Conservation (phyloP, 257 asterid genomes). For the Scutellaria galericulata region DNA sequence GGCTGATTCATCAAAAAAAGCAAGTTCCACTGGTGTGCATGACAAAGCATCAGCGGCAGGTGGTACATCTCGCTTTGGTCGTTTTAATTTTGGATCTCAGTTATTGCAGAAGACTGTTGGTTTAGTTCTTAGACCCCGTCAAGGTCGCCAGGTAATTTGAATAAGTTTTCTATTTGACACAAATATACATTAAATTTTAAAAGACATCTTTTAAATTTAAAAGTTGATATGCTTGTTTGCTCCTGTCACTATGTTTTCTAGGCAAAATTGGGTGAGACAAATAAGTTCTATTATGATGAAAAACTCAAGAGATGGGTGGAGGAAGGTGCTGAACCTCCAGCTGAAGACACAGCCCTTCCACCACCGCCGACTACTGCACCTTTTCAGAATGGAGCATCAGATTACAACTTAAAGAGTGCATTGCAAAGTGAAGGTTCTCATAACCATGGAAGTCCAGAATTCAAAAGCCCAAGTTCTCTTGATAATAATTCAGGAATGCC, state of each 20-base stretch:
- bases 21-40: slow-evolving; percentile 50
- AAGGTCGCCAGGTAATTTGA: slow-evolving; percentile 53
- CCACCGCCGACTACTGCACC: slow-evolving; percentile 80
- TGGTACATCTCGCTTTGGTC: slow-evolving; percentile 62
- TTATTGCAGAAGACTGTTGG: slow-evolving; percentile 66
- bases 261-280: slow-evolving; percentile 94
- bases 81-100: slow-evolving; percentile 68
- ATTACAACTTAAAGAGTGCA: slow-evolving; percentile 70
- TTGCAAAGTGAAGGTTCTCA: slow-evolving; percentile 59
- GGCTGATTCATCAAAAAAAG: slow-evolving; percentile 72
- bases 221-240: slow-evolving; percentile 13
- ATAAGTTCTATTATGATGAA: slow-evolving; percentile 88
- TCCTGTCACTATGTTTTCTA: slow-evolving; percentile 34
- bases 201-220: neutral
- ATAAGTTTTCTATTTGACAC: slow-evolving; percentile 7
- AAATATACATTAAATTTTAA: neutral
- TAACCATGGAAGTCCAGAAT: slow-evolving; percentile 62
- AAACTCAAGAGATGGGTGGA: slow-evolving; percentile 97
- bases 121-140: slow-evolving; percentile 63
- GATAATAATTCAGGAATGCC: slow-evolving; percentile 85
- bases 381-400: slow-evolving; percentile 82
- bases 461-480: slow-evolving; percentile 52
- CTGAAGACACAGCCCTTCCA: slow-evolving; percentile 71
- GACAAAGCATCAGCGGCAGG: slow-evolving; percentile 59
- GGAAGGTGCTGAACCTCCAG: slow-evolving; percentile 82